These are phyloP conservation scores for Gonapodya prolifera DNA, from an alignment of 192 early-diverging fungal genomes.

Conservation along the genomic window DNA sequence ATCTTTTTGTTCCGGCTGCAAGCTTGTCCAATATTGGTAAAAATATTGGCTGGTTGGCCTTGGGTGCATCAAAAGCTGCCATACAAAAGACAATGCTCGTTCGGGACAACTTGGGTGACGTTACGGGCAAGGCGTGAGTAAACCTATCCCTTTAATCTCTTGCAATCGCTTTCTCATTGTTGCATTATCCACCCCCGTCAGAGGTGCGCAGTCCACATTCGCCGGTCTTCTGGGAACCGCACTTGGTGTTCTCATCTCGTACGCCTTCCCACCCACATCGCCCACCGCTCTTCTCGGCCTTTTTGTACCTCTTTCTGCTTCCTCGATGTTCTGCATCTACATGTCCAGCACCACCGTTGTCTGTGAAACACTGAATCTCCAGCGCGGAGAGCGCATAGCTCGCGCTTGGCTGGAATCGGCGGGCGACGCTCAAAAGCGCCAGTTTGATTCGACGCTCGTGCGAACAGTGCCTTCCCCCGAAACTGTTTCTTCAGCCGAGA, in stretches of 20 bases:
- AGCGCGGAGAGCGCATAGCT: slow-evolving; percentile 23
- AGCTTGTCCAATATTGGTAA: slow-evolving; percentile 69
- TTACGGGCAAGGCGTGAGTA: slow-evolving; percentile 55
- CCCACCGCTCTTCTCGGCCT: slow-evolving; percentile 43
- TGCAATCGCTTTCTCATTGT: no score
- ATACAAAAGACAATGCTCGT: slow-evolving; percentile 64
- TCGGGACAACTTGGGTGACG: slow-evolving; percentile 68
- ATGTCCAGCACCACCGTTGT: slow-evolving; percentile 50
- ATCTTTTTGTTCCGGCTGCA: slow-evolving; percentile 58
- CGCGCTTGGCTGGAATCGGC: not conserved
- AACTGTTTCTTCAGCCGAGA: slow-evolving; percentile 21
- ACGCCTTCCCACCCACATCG: slow-evolving; percentile 26
- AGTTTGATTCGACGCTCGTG: not conserved
- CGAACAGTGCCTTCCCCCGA: slow-evolving; percentile 12
- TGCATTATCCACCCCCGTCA: not conserved
- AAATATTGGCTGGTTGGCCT: slow-evolving; percentile 77
- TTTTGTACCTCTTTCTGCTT: slow-evolving; percentile 53
- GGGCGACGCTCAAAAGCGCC: slow-evolving; percentile 11
- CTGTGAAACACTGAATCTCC: slow-evolving; percentile 44
- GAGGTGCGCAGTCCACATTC: slow-evolving; percentile 65
- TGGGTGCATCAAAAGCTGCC: slow-evolving; percentile 64
- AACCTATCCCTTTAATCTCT: no score
- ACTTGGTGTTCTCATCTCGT: slow-evolving; percentile 26
- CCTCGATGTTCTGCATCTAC: slow-evolving; percentile 63
- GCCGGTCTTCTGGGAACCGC: slow-evolving; percentile 68